Evolutionary conservation across 202 grass and related monocot species (phyloP), one percentile per base, ranked within the genome.

Genomic region (Panicum virgatum): DNA sequence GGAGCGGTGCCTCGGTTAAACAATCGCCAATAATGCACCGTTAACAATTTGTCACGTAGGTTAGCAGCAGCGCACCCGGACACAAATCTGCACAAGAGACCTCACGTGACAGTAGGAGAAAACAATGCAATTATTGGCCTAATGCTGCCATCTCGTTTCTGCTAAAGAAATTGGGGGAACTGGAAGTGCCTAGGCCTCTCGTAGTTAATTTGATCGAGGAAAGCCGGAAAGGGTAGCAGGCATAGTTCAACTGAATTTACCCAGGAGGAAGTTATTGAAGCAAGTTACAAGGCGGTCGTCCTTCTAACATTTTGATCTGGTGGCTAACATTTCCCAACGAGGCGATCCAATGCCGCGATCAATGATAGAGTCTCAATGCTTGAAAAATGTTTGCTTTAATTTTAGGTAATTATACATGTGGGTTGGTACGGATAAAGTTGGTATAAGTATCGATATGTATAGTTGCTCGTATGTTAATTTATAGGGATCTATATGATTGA

Each of bases 121-220:
- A 84, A 83, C 42, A 48, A 73, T 32, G 48, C 72, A 76, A 83
- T 47, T 83, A 83, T 58, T 83, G 62, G 48, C 62, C 62, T 54
- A 54, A 40, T 19, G 44, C 9, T 51, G 44, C 38, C 73, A 44
- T 61, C 73, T 45, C 56, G 39, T 18, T 61, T 45, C 45, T 59
- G 15, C 29, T 75, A 59, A 60, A 75, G 13, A 38, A 60, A 25
- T 11, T 42, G n/a, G 72, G 43, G 46, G 38, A 59, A 58, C n/a
- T 75, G 37, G 18, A 23, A 66, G 0, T 4, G 32, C 16, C 32
- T 38, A 20, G n/a, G n/a, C n/a, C 45, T 34, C 45, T 13, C 32
- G 32, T 34, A 34, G 32, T 34, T 34, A 34, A 34, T 34, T 51
- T 36, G 45, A 51, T 52, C 30, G 2, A 56, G 32, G n/a, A 39